A percentile compares a stretch with the other conserved stretches of the same genome.
Conservation (phyloP, 2,329 filamentous ascomycete species). For the Botrytis sinoallii region DNA sequence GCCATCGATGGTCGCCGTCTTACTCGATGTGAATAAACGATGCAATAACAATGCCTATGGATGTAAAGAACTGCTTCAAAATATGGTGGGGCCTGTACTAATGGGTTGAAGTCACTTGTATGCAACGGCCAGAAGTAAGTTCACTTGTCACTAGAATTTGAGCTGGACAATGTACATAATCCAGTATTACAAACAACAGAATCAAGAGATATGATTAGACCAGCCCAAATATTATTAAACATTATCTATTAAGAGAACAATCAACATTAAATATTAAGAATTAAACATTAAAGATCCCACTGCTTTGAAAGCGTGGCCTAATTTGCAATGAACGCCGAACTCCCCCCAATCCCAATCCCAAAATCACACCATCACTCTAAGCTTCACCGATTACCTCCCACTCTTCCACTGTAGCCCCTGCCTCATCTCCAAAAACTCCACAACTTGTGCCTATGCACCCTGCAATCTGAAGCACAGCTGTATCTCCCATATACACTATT, state of each 20-base stretch:
- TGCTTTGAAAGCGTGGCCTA: neutral
- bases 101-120: neutral
- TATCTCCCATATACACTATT: constrained; percentile 26
- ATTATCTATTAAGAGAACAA: neutral
- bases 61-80: neutral
- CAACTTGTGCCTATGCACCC: constrained; percentile 40
- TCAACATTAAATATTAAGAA: neutral
- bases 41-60: neutral
- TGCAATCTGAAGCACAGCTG: constrained; percentile 40
- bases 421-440: constrained; percentile 31
- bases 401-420: constrained; percentile 50
- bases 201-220: neutral
- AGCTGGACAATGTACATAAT: neutral
- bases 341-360: neutral
- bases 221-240: neutral
- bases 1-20: neutral
- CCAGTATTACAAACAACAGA: neutral
- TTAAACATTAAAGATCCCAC: neutral
- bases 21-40: neutral
- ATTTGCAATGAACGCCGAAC: neutral
- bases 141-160: neutral
- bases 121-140: neutral
- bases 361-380: neutral
- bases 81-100: neutral
- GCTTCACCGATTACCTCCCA: constrained; percentile 40